These are phyloP conservation scores for Boletus huronensis DNA, from an alignment of 768 basidiomycete genomes.

Conservation along the genomic window DNA sequence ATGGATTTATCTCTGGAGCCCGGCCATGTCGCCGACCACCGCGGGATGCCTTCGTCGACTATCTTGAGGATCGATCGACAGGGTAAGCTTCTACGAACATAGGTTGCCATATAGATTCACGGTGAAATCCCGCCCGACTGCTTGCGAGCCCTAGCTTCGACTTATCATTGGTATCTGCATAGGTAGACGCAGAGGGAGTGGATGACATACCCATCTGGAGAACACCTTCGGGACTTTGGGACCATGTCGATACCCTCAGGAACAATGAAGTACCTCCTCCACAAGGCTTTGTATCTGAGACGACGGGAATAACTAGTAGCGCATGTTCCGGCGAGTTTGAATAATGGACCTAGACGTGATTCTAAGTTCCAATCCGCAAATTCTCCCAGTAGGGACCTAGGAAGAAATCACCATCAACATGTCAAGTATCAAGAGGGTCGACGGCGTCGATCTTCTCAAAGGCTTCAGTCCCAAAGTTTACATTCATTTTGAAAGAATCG, in stretches of 20 bases:
- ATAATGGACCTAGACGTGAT: not conserved
- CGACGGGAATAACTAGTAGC: not conserved
- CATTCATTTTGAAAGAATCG: not conserved
- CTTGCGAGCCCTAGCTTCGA: not conserved
- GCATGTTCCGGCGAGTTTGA: not conserved
- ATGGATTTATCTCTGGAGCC: not conserved
- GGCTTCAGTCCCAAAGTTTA: not conserved
- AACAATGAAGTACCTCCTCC: not conserved
- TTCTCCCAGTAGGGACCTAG: not conserved
- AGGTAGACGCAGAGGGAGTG: not conserved
- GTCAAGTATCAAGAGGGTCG: not conserved
- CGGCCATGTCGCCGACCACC: not conserved
- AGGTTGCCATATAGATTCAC: not conserved
- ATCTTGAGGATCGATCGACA: not conserved
- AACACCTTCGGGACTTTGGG: not conserved
- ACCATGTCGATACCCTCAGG: not conserved
- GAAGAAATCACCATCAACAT: not conserved
- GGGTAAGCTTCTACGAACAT: not conserved
- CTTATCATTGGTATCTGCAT: not conserved
- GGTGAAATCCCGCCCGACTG: no score
- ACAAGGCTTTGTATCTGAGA: not conserved
- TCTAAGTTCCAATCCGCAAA: not conserved
- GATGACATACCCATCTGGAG: not conserved
- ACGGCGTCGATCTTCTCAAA: not conserved
- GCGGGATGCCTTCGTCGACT: not conserved